These are phyloP conservation scores for Pyrenochaeta sp. DNA, from an alignment of 2,329 filamentous ascomycete genomes.

Conservation along the genomic window DNA sequence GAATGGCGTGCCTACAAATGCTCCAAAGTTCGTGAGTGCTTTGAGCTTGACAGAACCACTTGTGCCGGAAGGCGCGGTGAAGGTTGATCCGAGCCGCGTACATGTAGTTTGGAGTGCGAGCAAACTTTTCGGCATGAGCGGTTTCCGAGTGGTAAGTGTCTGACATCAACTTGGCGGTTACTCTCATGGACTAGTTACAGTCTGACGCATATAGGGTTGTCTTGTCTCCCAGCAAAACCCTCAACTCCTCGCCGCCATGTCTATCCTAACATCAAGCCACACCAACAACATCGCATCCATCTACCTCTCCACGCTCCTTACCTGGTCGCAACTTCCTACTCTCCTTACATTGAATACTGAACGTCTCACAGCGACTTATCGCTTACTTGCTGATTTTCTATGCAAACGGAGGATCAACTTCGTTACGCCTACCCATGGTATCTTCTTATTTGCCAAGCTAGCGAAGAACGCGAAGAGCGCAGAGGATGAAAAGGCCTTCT, in stretches of 20 bases:
- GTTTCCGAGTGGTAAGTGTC: conserved; percentile 36
- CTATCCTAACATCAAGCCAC: conserved; percentile 25
- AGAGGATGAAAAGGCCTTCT: conserved; percentile 32
- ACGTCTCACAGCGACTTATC: conserved; percentile 32
- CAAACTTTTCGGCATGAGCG: conserved; percentile 41
- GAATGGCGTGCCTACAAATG: conserved; percentile 8
- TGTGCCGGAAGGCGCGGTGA: conserved; percentile 37
- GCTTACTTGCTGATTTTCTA: conserved; percentile 24
- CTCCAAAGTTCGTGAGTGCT: conserved; percentile 33
- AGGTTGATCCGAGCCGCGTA: conserved; percentile 41
- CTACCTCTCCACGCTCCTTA: conserved; percentile 32
- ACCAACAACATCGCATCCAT: conserved; percentile 29
- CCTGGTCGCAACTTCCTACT: conserved; percentile 37
- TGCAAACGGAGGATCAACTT: conserved; percentile 25
- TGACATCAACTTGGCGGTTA: not conserved
- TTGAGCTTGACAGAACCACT: conserved; percentile 39
- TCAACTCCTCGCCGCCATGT: conserved; percentile 26
- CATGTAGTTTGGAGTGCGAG: conserved; percentile 44
- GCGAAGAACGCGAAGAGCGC: conserved; percentile 19
- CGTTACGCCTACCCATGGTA: conserved; percentile 35
- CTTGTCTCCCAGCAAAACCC: conserved; percentile 42
- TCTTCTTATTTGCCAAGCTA: conserved; percentile 38
- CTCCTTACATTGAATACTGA: conserved; percentile 34
- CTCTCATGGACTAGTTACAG: not conserved
- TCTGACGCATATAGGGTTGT: conserved; percentile 31